Conservation (phyloP, 2,329 filamentous ascomycete species). For the Fusarium kyushuense region DNA sequence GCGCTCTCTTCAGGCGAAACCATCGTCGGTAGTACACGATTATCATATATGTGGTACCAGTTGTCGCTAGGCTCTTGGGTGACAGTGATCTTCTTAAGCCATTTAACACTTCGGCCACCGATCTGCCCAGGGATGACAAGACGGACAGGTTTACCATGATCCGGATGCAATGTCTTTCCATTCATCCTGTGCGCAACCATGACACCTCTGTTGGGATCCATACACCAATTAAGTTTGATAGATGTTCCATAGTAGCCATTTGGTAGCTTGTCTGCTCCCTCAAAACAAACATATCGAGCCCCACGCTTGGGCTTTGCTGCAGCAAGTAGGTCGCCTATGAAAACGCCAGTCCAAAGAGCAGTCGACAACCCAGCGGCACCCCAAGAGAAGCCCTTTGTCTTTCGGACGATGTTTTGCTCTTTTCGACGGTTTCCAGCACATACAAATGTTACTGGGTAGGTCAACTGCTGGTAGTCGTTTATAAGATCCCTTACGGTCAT, state of each 20-base stretch:
- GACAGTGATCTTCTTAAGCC: constrained; percentile 84
- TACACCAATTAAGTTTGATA: constrained; percentile 87
- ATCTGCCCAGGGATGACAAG: constrained; percentile 92
- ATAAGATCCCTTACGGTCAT: constrained; percentile 80
- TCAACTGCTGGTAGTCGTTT: constrained; percentile 81
- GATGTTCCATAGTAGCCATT: constrained; percentile 92
- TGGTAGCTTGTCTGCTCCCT: constrained; percentile 87
- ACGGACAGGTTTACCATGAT: constrained; percentile 87
- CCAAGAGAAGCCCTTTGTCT: constrained; percentile 96
- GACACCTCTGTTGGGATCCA: constrained; percentile 85
- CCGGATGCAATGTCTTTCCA: constrained; percentile 80
- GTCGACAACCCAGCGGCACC: constrained; percentile 88
- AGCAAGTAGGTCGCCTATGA: constrained; percentile 77
- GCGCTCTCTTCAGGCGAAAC: constrained; percentile 84
- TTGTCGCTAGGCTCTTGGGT: constrained; percentile 86
- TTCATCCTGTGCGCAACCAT: constrained; percentile 95
- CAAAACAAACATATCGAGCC: constrained; percentile 89
- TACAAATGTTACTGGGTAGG: constrained; percentile 87
- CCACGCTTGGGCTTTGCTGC: constrained; percentile 75
- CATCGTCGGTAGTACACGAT: constrained; percentile 88
- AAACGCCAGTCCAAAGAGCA: constrained; percentile 86
- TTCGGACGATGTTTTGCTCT: constrained; percentile 90
- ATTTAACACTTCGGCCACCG: constrained; percentile 92
- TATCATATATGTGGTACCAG: constrained; percentile 97
- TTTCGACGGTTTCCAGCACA: constrained; percentile 93